Conservation (phyloP, 2,329 filamentous ascomycete genomes). For the Aspergillus aculeatus region DNA sequence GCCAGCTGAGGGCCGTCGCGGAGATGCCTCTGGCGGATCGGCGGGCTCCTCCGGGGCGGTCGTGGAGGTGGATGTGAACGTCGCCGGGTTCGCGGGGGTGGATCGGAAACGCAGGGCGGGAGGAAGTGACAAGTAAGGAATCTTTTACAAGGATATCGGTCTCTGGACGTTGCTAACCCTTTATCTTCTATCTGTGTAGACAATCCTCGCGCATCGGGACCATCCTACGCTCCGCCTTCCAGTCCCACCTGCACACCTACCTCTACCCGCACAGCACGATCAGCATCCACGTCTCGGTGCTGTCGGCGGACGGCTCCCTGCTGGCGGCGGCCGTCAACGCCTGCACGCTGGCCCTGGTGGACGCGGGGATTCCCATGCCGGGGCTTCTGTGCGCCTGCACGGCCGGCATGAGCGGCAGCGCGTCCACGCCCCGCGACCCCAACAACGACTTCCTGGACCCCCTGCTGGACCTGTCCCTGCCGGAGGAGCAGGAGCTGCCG, state of each 20-base stretch:
- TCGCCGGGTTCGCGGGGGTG: conserved; percentile 84
- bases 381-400: conserved; percentile 89
- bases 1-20: conserved; percentile 67
- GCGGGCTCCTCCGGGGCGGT: conserved; percentile 57
- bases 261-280: conserved; percentile 88
- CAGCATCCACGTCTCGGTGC: conserved; percentile 76
- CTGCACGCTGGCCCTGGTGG: conserved; percentile 83
- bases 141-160: too few relatives aligned
- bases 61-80: conserved; percentile 76
- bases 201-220: conserved; percentile 62
- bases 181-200: conserved; percentile 46
- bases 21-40: conserved; percentile 47
- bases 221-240: conserved; percentile 74
- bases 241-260: conserved; percentile 76
- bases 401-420: conserved; percentile 63
- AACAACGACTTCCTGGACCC: conserved; percentile 44
- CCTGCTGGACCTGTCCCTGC: conserved; percentile 45
- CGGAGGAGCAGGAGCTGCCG: conserved; percentile 71
- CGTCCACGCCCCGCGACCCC: conserved; percentile 42
- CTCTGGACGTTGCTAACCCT: background rate
- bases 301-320: conserved; percentile 85
- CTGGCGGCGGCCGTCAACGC: conserved; percentile 90
- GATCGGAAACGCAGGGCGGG: conserved; percentile 73
- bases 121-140: conserved; percentile 69
- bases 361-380: conserved; percentile 92